A percentile compares a stretch with the other conserved stretches of the same genome.
phyloP scores from a whole-genome alignment of 2,329 filamentous ascomycete genomes.

The Phyllosticta capitalensis region DNA sequence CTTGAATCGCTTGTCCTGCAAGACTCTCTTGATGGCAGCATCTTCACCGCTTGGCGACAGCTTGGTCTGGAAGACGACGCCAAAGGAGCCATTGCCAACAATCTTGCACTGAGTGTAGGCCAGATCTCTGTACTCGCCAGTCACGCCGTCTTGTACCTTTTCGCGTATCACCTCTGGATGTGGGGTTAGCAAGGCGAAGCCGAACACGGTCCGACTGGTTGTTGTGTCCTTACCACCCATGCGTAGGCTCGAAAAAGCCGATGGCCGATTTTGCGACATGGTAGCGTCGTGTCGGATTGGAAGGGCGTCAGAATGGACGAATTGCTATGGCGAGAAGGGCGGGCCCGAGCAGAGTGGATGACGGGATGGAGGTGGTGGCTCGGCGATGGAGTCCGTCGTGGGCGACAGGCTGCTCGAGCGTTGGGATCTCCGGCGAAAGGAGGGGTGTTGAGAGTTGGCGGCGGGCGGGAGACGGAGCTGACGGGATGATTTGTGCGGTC shows the following conservation, averaged over 20 bases:
- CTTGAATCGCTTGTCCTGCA: constrained; percentile 99
- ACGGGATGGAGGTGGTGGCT: constrained; percentile 31
- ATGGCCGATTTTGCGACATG: constrained; percentile 89
- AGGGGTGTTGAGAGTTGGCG: constrained; percentile 1
- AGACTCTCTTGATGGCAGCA: constrained; percentile 95
- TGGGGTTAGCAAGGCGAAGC: constrained; percentile 23
- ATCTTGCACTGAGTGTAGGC: constrained; percentile 99
- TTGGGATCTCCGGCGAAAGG: constrained; percentile 12
- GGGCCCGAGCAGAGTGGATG: constrained; percentile 37
- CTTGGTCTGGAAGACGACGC: constrained; percentile 98
- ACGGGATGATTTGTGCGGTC: constrained; percentile 14
- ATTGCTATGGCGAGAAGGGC: constrained; percentile 33
- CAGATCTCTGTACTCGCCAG: constrained; percentile 91
- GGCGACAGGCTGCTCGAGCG: constrained; percentile 28
- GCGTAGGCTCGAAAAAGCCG: constrained; percentile 78
- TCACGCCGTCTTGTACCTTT: constrained; percentile 97
- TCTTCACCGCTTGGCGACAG: constrained; percentile 96
- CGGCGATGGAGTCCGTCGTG: constrained; percentile 46
- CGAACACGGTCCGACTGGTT: constrained; percentile 15
- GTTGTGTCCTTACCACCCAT: constrained; percentile 77
- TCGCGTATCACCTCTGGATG: constrained; percentile 85
- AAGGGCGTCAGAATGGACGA: constrained; percentile 17
- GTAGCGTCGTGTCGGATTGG: constrained; percentile 23
- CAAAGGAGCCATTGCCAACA: constrained; percentile 96
- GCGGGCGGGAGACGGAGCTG: constrained; percentile 6